Evolutionary conservation across 78 protist species (phyloP), one percentile per base, ranked within the genome.

Genomic region (Creolimax fragrantissima): DNA sequence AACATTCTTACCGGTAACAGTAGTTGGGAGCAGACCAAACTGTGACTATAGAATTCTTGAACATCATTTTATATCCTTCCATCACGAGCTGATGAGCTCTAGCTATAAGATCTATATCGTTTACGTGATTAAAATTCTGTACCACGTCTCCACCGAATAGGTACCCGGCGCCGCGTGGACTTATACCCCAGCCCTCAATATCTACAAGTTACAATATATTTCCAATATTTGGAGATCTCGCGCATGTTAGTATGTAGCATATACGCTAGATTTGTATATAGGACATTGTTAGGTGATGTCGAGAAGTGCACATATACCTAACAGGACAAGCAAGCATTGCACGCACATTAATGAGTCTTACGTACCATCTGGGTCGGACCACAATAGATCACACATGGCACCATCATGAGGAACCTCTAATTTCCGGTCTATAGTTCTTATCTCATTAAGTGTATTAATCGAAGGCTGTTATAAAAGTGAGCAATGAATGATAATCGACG

Each of bases 11-110:
- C 24, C 97, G 2, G 5, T 99, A 98, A 93, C 99, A 98, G 95
- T 99, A 99, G 95, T 99, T 99, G 2, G 99, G 99, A 2, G 99
- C 99, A 2, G 99, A 97, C 99, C 99, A 99, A 3, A 98, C 99
- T 0, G 99, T 99, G 36, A 97, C 98, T 35, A 99, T 95, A 88
- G 81, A 96, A 3, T 4, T 6, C 43, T 17, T 3, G 3, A 44
- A 58, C 41, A 42, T 47, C 24, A 3, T 3, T 45, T 91, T 81
- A 45, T 44, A 83, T 58, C 99, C 99, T 66, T 99, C 99, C 98
- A 95, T 95, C 36, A 99, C 99, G 35, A 99, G 96, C 94, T 99
- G 99, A 84, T 99, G 99, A 2, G 99, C 99, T 3, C 99, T 95
- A 84, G 96, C 92, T 88, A 99, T 98, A 81, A 98, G 90, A 11